These are phyloP conservation scores for Rubia yunnanensis DNA, from an alignment of 257 asterid genomes.

Conservation along the genomic window DNA sequence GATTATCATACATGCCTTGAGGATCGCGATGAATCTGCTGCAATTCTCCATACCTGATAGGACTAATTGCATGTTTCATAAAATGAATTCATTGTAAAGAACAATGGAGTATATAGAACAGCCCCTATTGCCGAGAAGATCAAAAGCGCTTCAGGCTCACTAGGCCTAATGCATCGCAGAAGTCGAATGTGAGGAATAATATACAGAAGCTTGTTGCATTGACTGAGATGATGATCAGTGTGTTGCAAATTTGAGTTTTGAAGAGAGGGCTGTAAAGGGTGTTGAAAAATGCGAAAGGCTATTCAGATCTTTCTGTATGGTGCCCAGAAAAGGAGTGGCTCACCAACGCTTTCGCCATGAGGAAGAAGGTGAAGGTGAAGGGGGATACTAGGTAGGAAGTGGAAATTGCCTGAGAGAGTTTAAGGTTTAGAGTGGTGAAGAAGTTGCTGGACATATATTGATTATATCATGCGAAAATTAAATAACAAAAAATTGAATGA, in stretches of 20 bases:
- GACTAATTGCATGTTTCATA: conserved; percentile 37
- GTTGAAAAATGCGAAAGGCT: conserved; percentile 15
- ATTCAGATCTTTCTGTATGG: conserved; percentile 1
- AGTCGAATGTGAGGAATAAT: conserved; percentile 30
- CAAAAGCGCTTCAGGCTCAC: conserved; percentile 23
- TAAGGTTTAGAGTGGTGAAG: conserved; percentile 46
- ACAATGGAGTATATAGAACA: conserved; percentile 46
- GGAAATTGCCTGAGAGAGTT: conserved; percentile 60
- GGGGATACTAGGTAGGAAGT: conserved; percentile 45
- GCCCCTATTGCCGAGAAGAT: conserved; percentile 47
- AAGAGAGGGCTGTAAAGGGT: conserved; percentile 37
- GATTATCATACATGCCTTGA: conserved; percentile 39
- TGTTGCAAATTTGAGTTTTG: conserved; percentile 50
- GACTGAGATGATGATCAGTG: conserved; percentile 38
- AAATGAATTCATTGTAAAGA: conserved; percentile 50
- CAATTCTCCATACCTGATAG: conserved; percentile 34
- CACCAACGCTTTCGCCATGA: conserved; percentile 45
- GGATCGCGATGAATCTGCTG: conserved; percentile 34
- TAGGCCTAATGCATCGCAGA: conserved; percentile 25
- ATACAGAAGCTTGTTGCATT: conserved; percentile 62
- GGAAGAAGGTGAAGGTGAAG: conserved; percentile 56
- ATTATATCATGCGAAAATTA: too few relatives aligned
- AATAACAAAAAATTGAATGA: too few relatives aligned
- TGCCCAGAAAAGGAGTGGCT: conserved; percentile 22
- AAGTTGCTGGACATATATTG: too few relatives aligned